Conservation (phyloP, 1,284 basidiomycete genomes). For the Anthracocystis setariae region DNA sequence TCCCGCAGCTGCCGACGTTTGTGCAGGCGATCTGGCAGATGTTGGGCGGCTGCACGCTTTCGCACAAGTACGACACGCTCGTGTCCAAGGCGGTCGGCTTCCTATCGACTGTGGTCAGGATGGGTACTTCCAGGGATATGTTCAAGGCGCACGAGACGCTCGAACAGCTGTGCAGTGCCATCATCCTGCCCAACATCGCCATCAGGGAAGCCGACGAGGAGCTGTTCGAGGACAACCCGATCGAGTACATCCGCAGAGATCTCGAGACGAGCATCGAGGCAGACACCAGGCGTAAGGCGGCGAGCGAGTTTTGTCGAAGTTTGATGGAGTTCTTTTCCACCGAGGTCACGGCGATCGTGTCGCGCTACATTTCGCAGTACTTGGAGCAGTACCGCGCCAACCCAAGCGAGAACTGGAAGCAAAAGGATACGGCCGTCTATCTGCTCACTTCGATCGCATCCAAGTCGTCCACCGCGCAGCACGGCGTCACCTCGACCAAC, state of each 20-base stretch:
- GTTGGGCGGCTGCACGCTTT: conserved; percentile 78
- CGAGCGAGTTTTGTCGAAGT: conserved; percentile 89
- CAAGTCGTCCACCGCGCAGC: conserved; percentile 77
- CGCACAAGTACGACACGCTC: conserved; percentile 83
- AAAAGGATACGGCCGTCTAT: conserved; percentile 96
- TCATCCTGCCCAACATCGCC: conserved; percentile 90
- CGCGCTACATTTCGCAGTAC: conserved; percentile 81
- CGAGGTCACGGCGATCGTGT: conserved; percentile 85
- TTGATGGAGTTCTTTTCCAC: conserved; percentile 82
- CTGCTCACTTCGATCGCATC: conserved; percentile 90
- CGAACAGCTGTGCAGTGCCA: conserved; percentile 83
- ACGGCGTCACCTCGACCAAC: conserved; percentile 91
- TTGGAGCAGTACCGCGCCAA: conserved; percentile 74
- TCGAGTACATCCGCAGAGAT: conserved; percentile 92
- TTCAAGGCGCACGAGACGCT: conserved; percentile 78
- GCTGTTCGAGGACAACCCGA: conserved; percentile 95
- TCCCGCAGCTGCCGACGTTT: conserved; percentile 81
- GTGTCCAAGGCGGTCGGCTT: conserved; percentile 93
- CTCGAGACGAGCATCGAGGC: conserved; percentile 74
- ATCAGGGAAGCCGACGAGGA: conserved; percentile 91
- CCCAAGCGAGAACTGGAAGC: conserved; percentile 82
- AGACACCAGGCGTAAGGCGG: conserved; percentile 87
- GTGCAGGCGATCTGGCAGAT: conserved; percentile 93
- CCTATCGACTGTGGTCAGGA: conserved; percentile 84
- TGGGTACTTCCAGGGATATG: conserved; percentile 73